A percentile compares a stretch with the other conserved stretches of the same genome.
phyloP scores from a whole-genome alignment of 345 rosid genomes.

The Euclidium syriacum region DNA sequence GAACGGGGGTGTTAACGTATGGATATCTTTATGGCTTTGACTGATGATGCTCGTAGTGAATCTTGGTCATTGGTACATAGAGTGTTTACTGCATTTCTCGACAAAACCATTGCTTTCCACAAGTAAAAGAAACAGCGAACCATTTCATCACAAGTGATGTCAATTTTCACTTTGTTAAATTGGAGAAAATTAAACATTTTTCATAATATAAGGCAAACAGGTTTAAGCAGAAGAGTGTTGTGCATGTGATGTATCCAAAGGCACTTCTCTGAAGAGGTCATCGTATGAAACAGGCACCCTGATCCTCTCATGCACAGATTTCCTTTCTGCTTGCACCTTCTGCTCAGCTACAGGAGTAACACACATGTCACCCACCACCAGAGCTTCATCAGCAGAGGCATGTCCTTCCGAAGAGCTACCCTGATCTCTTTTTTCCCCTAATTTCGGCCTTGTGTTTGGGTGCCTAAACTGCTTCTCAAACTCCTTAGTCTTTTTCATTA shows the following conservation, averaged over 20 bases:
- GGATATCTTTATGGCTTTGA: too few species aligned
- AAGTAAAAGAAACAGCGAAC: too few species aligned
- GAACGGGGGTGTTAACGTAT: too few species aligned
- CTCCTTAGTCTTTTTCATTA: slow-evolving; percentile 79
- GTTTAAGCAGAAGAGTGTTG: slow-evolving; percentile 20
- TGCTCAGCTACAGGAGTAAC: slow-evolving; percentile 19
- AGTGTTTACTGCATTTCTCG: not conserved
- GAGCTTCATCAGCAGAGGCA: slow-evolving; percentile 26
- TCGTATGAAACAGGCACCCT: slow-evolving; percentile 85
- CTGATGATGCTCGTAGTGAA: too few species aligned
- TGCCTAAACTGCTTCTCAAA: slow-evolving; percentile 94
- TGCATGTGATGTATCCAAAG: slow-evolving; percentile 26
- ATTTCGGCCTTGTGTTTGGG: slow-evolving; percentile 33
- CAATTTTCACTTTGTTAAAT: too few species aligned
- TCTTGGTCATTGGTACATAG: too few species aligned
- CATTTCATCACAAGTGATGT: too few species aligned
- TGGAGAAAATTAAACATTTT: too few species aligned
- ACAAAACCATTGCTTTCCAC: slow-evolving; percentile 19
- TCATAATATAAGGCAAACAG: slow-evolving; percentile 29
- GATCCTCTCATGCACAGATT: slow-evolving; percentile 66
- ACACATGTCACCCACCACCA: slow-evolving; percentile 9
- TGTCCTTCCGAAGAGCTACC: slow-evolving; percentile 30
- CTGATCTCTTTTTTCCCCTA: slow-evolving; percentile 26
- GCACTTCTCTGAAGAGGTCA: slow-evolving; percentile 44
- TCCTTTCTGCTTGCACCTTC: slow-evolving; percentile 37